Conservation (phyloP, 805 yeast species). For the Hanseniaspora valbyensis region DNA sequence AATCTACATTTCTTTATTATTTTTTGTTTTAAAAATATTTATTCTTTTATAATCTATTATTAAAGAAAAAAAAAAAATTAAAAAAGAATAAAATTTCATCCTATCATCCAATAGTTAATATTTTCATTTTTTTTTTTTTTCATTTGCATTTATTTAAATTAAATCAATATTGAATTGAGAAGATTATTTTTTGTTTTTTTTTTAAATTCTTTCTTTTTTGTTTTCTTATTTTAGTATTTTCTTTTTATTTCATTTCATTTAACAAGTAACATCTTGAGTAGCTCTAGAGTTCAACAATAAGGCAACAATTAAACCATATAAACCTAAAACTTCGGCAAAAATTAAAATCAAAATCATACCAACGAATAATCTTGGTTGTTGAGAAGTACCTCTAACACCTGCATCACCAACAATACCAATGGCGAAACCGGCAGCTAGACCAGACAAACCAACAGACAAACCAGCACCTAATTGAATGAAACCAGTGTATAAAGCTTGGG, state of each 20-base stretch:
- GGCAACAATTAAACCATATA: constrained; percentile 97
- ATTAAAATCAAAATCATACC: constrained; percentile 97
- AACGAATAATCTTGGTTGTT: constrained; percentile 95
- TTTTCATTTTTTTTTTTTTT: background rate
- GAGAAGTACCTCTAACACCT: constrained; percentile 97
- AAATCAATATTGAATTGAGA: no score
- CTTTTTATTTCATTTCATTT: no score
- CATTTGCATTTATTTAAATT: background rate
- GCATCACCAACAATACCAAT: constrained; percentile 99
- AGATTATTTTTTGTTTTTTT: no score
- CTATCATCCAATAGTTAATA: background rate
- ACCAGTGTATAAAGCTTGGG: constrained; percentile 90
- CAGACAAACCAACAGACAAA: constrained; percentile 90
- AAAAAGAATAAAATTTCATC: background rate
- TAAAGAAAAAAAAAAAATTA: no score
- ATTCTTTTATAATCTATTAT: background rate
- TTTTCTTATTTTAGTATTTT: no score
- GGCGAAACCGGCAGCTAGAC: constrained; percentile 97
- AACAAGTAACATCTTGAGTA: constrained; percentile 78
- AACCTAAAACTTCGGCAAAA: constrained; percentile 98
- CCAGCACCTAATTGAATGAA: constrained; percentile 98
- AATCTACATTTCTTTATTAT: no score
- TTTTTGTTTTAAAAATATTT: background rate
- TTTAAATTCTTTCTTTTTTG: no score
- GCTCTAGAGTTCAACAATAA: constrained; percentile 96